These are phyloP conservation scores for Physaria fendleri DNA, from an alignment of 345 rosid genomes.

Conservation along the genomic window DNA sequence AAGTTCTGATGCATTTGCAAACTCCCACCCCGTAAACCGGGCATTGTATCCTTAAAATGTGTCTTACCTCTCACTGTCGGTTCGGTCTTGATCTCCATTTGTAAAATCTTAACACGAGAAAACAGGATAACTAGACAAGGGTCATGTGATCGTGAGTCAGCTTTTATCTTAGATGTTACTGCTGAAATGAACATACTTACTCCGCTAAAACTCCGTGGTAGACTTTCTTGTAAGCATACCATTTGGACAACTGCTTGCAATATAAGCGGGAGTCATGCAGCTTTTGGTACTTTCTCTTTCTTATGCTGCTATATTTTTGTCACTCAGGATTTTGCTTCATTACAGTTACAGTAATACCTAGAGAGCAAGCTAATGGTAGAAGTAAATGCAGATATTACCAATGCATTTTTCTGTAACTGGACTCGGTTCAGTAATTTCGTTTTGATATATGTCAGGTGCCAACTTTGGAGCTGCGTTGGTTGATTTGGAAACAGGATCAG, in stretches of 20 bases:
- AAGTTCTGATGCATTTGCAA: constrained; percentile 24
- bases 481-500: constrained; percentile 52
- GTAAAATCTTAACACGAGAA: constrained; percentile 47
- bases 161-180: constrained; percentile 42
- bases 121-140: constrained; percentile 81
- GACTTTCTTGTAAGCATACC: constrained; percentile 46
- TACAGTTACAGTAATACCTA: not conserved
- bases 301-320: constrained; percentile 6
- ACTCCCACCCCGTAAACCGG: constrained; percentile 21
- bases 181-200: constrained; percentile 39
- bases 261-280: constrained; percentile 44
- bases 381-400: not conserved
- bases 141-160: constrained; percentile 51
- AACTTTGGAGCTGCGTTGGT: constrained; percentile 66
- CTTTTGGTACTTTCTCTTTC: constrained; percentile 47
- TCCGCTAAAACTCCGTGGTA: constrained; percentile 19
- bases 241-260: constrained; percentile 87
- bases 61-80: not conserved
- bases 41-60: constrained; percentile 64
- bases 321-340: constrained; percentile 8
- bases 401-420: not conserved
- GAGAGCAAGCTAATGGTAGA: not conserved
- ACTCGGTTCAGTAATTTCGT: not conserved
- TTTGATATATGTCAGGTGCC: constrained; percentile 47
- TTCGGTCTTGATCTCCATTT: not conserved